Percentiles rank a stretch among this genome's conserved stretches.
These are phyloP conservation scores for Exophiala dermatitidis DNA, from an alignment of 2,329 filamentous ascomycete species.

Conservation along the genomic window DNA sequence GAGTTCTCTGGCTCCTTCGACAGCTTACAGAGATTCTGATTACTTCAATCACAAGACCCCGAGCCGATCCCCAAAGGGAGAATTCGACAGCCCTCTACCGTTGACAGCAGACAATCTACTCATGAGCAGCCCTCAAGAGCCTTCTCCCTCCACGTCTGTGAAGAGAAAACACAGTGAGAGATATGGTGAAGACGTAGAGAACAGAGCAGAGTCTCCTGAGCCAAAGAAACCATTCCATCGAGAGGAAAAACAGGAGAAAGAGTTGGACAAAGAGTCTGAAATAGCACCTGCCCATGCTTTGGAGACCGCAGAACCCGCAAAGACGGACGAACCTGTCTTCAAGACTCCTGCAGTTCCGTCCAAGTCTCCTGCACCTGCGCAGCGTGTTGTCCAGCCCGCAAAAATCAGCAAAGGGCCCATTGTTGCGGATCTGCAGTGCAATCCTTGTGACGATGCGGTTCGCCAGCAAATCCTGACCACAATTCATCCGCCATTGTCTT, in stretches of 20 bases:
- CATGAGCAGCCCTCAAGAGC: conserved; percentile 57
- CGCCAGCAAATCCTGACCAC: conserved; percentile 67
- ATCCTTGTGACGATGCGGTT: conserved; percentile 73
- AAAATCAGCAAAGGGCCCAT: conserved; percentile 53
- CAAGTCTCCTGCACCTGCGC: conserved; percentile 30
- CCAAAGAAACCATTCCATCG: conserved; percentile 5
- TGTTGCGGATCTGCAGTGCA: conserved; percentile 76
- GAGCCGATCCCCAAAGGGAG: conserved; percentile 47
- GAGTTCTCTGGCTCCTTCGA: conserved; percentile 66
- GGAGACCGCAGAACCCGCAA: neutral
- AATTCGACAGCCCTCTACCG: conserved; percentile 26
- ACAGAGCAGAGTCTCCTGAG: conserved; percentile 8
- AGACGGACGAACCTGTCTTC: conserved; percentile 15
- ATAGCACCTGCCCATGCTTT: neutral
- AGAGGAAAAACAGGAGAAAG: no score
- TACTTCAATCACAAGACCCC: conserved; percentile 68
- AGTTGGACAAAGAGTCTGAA: neutral
- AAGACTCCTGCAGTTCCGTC: conserved; percentile 9
- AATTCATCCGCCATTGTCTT: conserved; percentile 63
- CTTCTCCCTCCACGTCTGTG: conserved; percentile 5
- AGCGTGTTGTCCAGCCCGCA: conserved; percentile 17
- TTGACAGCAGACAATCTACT: conserved; percentile 42
- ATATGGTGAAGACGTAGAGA: conserved; percentile 13
- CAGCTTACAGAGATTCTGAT: conserved; percentile 51
- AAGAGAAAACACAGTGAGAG: conserved; percentile 17